Evolutionary conservation across 495 filamentous ascomycete genomes (phyloP).

Genomic region (Xylaria nigripes): DNA sequence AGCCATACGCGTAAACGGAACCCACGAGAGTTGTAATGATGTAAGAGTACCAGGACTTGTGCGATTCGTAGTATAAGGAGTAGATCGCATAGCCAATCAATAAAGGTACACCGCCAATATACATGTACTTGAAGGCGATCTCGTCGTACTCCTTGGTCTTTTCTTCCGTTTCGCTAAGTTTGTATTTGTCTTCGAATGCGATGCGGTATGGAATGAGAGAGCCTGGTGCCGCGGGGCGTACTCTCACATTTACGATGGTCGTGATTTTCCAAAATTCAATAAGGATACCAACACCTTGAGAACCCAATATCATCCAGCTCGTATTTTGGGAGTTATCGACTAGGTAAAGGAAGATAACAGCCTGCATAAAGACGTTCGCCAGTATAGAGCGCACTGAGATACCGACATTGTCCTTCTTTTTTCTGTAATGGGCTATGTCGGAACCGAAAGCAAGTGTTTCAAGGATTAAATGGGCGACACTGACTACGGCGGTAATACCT

Average conservation of each 20-base stretch:
- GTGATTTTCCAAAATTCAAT: constrained; percentile 98
- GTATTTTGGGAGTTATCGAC: constrained; percentile 96
- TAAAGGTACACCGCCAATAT: constrained; percentile 81
- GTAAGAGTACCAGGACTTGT: constrained; percentile 98
- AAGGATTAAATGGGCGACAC: constrained; percentile 86
- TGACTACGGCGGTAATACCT: constrained; percentile 72
- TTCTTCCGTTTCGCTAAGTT: constrained; percentile 86
- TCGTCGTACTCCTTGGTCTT: constrained; percentile 98
- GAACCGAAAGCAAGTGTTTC: constrained; percentile 95
- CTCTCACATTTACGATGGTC: constrained; percentile 85
- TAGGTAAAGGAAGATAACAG: constrained; percentile 94
- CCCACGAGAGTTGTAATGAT: constrained; percentile 85
- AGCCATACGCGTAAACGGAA: constrained; percentile 95
- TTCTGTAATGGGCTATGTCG: constrained; percentile 94
- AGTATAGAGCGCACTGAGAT: constrained; percentile 93
- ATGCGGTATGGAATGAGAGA: constrained; percentile 76
- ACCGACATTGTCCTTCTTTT: constrained; percentile 98
- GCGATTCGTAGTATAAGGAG: constrained; percentile 83
- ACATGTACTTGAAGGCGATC: constrained; percentile 95
- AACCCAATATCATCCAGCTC: constrained; percentile 95
- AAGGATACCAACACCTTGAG: constrained; percentile 86
- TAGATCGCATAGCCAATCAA: constrained; percentile 83
- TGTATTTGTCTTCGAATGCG: constrained; percentile 92
- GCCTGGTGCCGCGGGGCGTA: constrained; percentile 58
- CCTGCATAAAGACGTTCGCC: constrained; percentile 96